Conservation (phyloP, 495 filamentous ascomycete genomes). For the Stereocaulon alpinum region DNA sequence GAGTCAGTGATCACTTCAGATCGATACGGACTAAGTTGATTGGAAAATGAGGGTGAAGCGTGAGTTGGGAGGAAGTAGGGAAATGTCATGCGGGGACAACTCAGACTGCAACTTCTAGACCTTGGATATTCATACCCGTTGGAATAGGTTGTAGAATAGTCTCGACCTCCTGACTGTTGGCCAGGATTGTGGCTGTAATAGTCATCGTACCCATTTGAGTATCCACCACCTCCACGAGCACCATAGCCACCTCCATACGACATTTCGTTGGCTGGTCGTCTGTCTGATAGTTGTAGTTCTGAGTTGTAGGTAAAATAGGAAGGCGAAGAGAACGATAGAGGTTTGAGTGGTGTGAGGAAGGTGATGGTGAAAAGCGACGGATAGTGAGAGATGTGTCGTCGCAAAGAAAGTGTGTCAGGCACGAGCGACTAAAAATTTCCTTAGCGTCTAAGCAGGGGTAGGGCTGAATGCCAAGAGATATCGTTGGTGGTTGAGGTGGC, state of each 20-base stretch:
- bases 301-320: not conserved
- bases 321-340: not conserved
- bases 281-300: not conserved
- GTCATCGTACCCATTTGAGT: constrained; percentile 35
- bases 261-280: constrained; percentile 32
- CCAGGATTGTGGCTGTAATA: constrained; percentile 15
- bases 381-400: not conserved
- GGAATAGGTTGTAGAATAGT: constrained; percentile 26
- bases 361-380: not conserved
- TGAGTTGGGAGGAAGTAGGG: constrained; percentile 8
- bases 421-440: constrained; percentile 9
- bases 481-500: too few species aligned
- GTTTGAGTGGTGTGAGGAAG: not conserved
- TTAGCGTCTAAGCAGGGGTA: constrained; percentile 4
- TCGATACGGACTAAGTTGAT: not conserved
- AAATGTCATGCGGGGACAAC: constrained; percentile 15
- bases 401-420: constrained; percentile 3
- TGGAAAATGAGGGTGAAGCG: not conserved
- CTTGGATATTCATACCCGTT: constrained; percentile 31
- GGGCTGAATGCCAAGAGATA: constrained; percentile 7
- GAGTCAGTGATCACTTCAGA: constrained; percentile 19
- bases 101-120: constrained; percentile 22
- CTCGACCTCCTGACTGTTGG: constrained; percentile 21
- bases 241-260: constrained; percentile 66
- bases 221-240: constrained; percentile 36